Percentiles rank a stretch among this genome's conserved stretches.
Conservation (phyloP, 176 grass and related monocot species). For the Tuctoria greenei region DNA sequence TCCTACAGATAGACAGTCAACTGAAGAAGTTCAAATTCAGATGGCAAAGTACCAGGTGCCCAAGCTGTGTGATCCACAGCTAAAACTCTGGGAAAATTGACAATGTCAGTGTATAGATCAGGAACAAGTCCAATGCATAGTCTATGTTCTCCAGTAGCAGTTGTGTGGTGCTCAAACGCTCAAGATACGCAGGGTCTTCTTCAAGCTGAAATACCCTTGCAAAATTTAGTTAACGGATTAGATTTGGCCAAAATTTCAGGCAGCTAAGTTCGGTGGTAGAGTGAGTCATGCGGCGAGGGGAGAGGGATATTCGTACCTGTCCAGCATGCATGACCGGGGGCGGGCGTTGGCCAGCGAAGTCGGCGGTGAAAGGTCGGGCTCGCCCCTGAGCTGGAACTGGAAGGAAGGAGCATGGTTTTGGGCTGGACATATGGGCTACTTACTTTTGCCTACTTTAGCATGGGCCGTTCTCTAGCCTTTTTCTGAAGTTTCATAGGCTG, state of each 20-base stretch:
- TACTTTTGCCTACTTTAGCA: background rate
- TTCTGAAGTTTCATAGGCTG: background rate
- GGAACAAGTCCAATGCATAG: conserved; percentile 52
- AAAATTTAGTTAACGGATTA: background rate
- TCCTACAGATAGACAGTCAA: conserved; percentile 10
- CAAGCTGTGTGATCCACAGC: conserved; percentile 65
- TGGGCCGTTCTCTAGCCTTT: background rate
- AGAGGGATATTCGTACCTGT: too few relatives aligned
- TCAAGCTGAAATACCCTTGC: conserved; percentile 31
- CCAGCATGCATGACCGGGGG: too few relatives aligned
- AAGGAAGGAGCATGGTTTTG: background rate
- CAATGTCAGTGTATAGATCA: conserved; percentile 60
- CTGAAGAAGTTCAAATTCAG: too few relatives aligned
- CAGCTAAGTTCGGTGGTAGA: too few relatives aligned
- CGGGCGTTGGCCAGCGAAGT: too few relatives aligned
- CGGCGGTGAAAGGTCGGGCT: background rate
- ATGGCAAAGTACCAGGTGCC: conserved; percentile 59
- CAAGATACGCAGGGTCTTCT: conserved; percentile 34
- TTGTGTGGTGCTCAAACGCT: conserved; percentile 55
- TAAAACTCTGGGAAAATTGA: conserved; percentile 85
- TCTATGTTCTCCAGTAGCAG: conserved; percentile 58
- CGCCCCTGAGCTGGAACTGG: background rate
- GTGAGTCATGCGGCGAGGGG: too few relatives aligned
- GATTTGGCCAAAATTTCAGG: too few relatives aligned
- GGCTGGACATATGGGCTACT: background rate